Percentiles rank a stretch among this genome's conserved stretches.
Conservation (phyloP, 1,284 basidiomycete genomes). For the Hemileia vastatrix region DNA sequence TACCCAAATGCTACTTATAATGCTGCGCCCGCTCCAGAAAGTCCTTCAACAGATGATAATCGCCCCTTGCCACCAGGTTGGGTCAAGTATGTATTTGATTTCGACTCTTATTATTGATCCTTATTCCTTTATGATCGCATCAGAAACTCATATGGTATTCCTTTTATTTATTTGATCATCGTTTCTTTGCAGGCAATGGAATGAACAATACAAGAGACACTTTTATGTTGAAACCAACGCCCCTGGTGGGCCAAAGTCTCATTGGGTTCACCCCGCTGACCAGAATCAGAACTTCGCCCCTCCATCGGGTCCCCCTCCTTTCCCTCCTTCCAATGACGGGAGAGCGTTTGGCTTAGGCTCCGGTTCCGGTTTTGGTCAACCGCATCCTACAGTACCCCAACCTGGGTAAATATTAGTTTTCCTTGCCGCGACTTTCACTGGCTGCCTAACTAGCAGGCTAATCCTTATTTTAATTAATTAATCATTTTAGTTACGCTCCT, state of each 20-base stretch:
- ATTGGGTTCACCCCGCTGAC: constrained; percentile 17
- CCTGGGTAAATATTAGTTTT: neutral
- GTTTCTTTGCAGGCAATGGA: constrained; percentile 9
- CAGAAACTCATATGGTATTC: neutral
- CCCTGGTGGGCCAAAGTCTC: constrained; percentile 7
- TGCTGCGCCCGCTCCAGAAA: too few species aligned
- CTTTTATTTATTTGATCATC: neutral
- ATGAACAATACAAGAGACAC: constrained; percentile 2
- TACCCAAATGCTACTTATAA: too few species aligned
- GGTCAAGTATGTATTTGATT: constrained; percentile 6
- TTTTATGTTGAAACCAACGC: constrained; percentile 6
- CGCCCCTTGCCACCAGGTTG: constrained; percentile 13
- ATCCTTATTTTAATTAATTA: neutral
- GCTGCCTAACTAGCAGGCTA: neutral
- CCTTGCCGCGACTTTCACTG: neutral
- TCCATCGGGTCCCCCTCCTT: too few species aligned
- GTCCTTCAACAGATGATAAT: neutral
- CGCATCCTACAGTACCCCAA: neutral
- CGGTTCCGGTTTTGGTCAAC: neutral
- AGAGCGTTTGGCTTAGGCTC: too few species aligned
- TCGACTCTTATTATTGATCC: neutral
- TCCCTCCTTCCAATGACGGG: too few species aligned
- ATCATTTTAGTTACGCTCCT: neutral
- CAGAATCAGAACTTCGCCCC: too few species aligned
- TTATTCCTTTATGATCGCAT: too few species aligned